Evolutionary conservation across 495 filamentous ascomycete species (phyloP), one percentile per base, ranked within the genome.

Genomic region (Talaromyces adpressus): DNA sequence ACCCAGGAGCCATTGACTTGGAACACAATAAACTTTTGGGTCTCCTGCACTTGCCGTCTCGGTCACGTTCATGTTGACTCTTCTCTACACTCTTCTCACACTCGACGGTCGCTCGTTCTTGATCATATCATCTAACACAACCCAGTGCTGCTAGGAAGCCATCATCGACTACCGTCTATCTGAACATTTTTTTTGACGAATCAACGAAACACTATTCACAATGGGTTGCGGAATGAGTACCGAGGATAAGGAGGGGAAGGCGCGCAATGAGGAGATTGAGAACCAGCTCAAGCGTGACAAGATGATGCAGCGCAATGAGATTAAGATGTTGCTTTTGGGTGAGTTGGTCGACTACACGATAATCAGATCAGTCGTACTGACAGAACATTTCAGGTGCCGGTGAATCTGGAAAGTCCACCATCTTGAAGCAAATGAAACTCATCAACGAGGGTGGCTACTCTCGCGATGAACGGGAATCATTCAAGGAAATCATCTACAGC

Each of bases 221-320:
- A 98, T 98, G 94, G 94, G 94, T 88, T 98, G 94, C 77, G 93
- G 92, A 77, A 96, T 97, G 92, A 98, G 95, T 72, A 96, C 95
- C 70, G 94, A 98, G 85, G 94, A 97, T 81, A 97, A 96, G 91
- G 94, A 98, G 91, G 95, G 94, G 79, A 97, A 96, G 90, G 87
- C 90, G 78, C 87, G 93, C 70, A 98, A 98, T 77, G 94, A 97
- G 83, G 92, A 97, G 87, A 98, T 98, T 73, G 94, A 98, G 79
- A 97, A 96, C 77, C 90, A 93, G 83, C 82, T 98, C 71, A 95
- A 96, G 82, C 85, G 88, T 73, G 94, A 98, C 76, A 93, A 91
- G 82, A 89, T 96, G 86, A 85, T 90, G 82, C 91, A 95, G 81
- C 86, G 92, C 69, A 97, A 96, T 68, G 94, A 98, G 79, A 97